These are phyloP conservation scores for Calonectria pseudoturangicola DNA, from an alignment of 2,329 filamentous ascomycete genomes.

Conservation along the genomic window DNA sequence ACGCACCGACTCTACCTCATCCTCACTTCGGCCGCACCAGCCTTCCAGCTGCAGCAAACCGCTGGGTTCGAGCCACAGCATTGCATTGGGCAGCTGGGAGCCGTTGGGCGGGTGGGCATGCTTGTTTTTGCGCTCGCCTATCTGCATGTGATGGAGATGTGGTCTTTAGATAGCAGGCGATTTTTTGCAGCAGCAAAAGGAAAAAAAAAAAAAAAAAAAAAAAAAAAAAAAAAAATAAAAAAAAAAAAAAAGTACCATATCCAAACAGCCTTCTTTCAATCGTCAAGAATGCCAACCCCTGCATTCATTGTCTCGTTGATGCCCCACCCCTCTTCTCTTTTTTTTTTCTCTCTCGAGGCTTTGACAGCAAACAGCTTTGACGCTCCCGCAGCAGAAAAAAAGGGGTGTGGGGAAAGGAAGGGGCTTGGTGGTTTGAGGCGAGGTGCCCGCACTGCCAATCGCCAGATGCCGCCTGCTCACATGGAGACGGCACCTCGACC, in stretches of 20 bases:
- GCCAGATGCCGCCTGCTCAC: conserved; percentile 28
- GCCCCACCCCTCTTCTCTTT: not conserved
- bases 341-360: not conserved
- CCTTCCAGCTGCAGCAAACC: conserved; percentile 30
- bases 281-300: not conserved
- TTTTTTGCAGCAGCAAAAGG: conserved; percentile 11
- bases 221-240: not conserved
- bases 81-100: conserved; percentile 34
- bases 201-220: not conserved
- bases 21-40: conserved; percentile 23
- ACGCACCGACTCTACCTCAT: conserved; percentile 30
- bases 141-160: conserved; percentile 20
- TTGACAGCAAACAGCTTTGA: conserved; percentile 15
- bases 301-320: not conserved
- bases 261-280: not conserved
- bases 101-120: conserved; percentile 44
- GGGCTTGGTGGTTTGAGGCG: conserved; percentile 32
- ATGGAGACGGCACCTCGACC: conserved; percentile 14
- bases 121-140: conserved; percentile 25
- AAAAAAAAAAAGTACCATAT: not conserved
- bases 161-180: not conserved
- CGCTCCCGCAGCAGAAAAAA: conserved; percentile 1
- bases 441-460: conserved; percentile 19
- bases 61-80: conserved; percentile 13
- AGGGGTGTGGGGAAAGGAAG: conserved; percentile 17